Percentiles rank a stretch among this genome's conserved stretches.
Conservation (phyloP, 2,329 filamentous ascomycete genomes). For the Diaporthe batatas region DNA sequence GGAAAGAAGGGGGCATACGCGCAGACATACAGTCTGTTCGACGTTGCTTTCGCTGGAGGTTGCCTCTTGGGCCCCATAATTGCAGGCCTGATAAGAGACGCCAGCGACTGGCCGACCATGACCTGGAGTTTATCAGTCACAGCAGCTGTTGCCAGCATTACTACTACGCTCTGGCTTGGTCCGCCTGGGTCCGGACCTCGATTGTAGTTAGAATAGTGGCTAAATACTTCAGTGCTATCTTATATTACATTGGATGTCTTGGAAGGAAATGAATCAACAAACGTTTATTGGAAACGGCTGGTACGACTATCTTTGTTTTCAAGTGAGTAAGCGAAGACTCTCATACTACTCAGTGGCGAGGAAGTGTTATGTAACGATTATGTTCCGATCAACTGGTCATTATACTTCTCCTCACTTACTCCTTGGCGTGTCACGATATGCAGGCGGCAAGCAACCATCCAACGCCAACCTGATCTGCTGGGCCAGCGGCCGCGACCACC, state of each 20-base stretch:
- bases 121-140: slow-evolving; percentile 23
- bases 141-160: slow-evolving; percentile 17
- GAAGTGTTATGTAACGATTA: too few species aligned
- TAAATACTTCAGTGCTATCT: neutral
- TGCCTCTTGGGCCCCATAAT: slow-evolving; percentile 4
- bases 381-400: neutral
- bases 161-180: slow-evolving; percentile 1
- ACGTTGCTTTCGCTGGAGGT: slow-evolving; percentile 9
- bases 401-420: neutral
- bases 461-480: slow-evolving; percentile 53
- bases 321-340: too few species aligned
- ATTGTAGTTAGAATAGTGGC: neutral
- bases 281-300: too few species aligned
- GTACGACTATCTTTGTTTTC: too few species aligned
- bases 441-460: slow-evolving; percentile 51
- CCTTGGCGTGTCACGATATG: slow-evolving; percentile 46
- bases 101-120: slow-evolving; percentile 20
- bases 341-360: too few species aligned
- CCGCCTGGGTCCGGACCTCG: neutral
- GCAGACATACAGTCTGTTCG: slow-evolving; percentile 15
- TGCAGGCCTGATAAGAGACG: slow-evolving; percentile 9
- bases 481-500: slow-evolving; percentile 50
- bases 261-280: too few species aligned
- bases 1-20: slow-evolving; percentile 23
- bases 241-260: too few species aligned